These are phyloP conservation scores for Filobasidium uniguttulatum DNA, from an alignment of 1,284 basidiomycete genomes.

Conservation along the genomic window DNA sequence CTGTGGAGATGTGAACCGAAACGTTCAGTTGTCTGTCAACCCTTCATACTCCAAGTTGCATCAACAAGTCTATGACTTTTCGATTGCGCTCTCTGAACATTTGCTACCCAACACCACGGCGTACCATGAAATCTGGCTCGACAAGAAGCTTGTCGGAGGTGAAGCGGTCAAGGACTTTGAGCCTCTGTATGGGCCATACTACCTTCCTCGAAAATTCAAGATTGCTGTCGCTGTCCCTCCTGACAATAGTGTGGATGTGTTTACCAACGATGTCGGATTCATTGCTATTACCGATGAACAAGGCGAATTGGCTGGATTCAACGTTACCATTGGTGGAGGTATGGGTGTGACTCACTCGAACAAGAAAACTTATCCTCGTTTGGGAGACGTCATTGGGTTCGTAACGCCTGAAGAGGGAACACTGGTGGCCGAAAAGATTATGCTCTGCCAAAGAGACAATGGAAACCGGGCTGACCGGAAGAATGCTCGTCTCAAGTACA, in stretches of 20 bases:
- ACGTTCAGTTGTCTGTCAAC: slow-evolving; percentile 85
- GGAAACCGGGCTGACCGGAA: slow-evolving; percentile 70
- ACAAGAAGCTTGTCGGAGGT: slow-evolving; percentile 85
- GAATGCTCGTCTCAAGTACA: slow-evolving; percentile 94
- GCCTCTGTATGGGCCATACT: slow-evolving; percentile 92
- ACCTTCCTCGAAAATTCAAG: slow-evolving; percentile 98
- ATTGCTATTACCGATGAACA: slow-evolving; percentile 72
- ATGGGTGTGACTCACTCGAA: slow-evolving; percentile 99
- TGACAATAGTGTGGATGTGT: slow-evolving; percentile 91
- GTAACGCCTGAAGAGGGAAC: slow-evolving; percentile 76
- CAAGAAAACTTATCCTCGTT: slow-evolving; percentile 95
- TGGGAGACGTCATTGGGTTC: slow-evolving; percentile 81
- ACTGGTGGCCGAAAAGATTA: slow-evolving; percentile 77
- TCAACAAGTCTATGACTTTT: slow-evolving; percentile 67
- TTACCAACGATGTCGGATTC: slow-evolving; percentile 89
- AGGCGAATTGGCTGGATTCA: slow-evolving; percentile 70
- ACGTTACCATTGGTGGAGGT: slow-evolving; percentile 81
- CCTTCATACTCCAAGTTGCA: slow-evolving; percentile 78
- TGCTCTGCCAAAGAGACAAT: slow-evolving; percentile 89
- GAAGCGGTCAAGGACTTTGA: slow-evolving; percentile 87
- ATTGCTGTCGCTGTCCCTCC: slow-evolving; percentile 92
- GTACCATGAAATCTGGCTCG: slow-evolving; percentile 98
- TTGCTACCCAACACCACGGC: slow-evolving; percentile 82
- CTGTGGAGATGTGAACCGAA: slow-evolving; percentile 90
- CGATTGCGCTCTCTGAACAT: slow-evolving; percentile 72